Conservation (phyloP, 441 rosid genomes). For the Croton laevigatus region DNA sequence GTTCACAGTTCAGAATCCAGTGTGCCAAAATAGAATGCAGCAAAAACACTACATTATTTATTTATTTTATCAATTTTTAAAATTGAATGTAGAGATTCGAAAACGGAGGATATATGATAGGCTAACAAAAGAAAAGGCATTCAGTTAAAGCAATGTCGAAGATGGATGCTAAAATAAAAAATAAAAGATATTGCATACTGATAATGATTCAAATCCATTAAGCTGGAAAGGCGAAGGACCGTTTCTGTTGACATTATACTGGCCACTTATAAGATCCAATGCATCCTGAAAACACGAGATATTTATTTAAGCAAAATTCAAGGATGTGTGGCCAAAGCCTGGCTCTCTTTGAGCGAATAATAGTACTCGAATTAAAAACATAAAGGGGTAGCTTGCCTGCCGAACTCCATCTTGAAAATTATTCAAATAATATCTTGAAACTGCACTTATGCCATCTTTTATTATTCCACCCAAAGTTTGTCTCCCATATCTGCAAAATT, state of each 20-base stretch:
- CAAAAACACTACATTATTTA: too few relatives aligned
- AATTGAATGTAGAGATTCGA: background rate
- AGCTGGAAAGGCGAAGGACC: slow-evolving; percentile 79
- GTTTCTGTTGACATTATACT: slow-evolving; percentile 59
- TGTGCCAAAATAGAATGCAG: too few relatives aligned
- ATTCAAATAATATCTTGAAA: slow-evolving; percentile 89
- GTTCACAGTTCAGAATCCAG: too few relatives aligned
- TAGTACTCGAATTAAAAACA: background rate
- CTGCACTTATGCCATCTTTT: slow-evolving; percentile 89
- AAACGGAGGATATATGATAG: background rate
- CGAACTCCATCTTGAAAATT: slow-evolving; percentile 96
- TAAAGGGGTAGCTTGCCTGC: slow-evolving; percentile 56
- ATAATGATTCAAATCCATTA: slow-evolving; percentile 60
- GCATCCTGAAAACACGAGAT: slow-evolving; percentile 61
- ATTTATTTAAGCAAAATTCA: slow-evolving; percentile 8
- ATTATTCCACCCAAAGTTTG: slow-evolving; percentile 76
- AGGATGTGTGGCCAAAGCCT: slow-evolving; percentile 8
- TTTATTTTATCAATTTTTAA: background rate
- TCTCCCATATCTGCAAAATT: slow-evolving; percentile 66
- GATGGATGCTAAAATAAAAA: background rate
- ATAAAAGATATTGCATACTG: slow-evolving; percentile 43
- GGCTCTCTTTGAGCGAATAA: background rate
- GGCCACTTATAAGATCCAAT: slow-evolving; percentile 90
- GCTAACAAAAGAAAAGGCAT: background rate
- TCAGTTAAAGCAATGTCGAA: background rate